Evolutionary conservation across 768 basidiomycete genomes (phyloP).

Genomic region (Kondoa subrosea): DNA sequence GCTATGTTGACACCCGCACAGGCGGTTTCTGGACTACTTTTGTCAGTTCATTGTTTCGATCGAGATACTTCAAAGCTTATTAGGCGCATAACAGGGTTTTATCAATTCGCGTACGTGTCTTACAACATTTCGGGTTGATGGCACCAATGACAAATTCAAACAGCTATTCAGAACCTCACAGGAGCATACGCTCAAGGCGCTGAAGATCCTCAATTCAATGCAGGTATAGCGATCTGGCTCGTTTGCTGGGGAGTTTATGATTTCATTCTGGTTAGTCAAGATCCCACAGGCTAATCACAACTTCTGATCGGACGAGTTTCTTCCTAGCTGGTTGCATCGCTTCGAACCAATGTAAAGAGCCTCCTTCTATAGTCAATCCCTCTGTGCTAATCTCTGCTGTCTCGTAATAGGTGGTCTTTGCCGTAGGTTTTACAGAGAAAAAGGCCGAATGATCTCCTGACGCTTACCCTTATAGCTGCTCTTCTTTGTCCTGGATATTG

Average conservation of each 20-base stretch:
- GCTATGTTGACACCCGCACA: too few species aligned
- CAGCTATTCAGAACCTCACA: not conserved
- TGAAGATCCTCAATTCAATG: not conserved
- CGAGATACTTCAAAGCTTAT: too few species aligned
- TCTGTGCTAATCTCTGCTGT: not conserved
- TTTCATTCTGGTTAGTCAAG: not conserved
- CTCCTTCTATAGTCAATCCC: constrained; percentile 13
- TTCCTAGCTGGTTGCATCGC: not conserved
- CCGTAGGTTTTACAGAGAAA: not conserved
- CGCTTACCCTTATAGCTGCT: constrained; percentile 24
- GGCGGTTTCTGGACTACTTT: not conserved
- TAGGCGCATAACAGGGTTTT: not conserved
- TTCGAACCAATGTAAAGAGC: constrained; percentile 10
- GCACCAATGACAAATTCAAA: too few species aligned
- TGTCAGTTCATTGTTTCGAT: too few species aligned
- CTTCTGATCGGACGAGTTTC: not conserved
- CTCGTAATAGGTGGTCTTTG: not conserved
- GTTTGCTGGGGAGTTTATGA: not conserved
- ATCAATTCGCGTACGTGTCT: not conserved
- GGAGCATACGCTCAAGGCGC: not conserved
- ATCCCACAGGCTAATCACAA: too few species aligned
- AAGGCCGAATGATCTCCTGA: constrained; percentile 24
- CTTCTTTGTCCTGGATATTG: constrained; percentile 24
- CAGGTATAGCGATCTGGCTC: not conserved
- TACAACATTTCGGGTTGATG: too few species aligned